phyloP scores from a whole-genome alignment of 345 rosid species.

The Ailanthus altissimus region DNA sequence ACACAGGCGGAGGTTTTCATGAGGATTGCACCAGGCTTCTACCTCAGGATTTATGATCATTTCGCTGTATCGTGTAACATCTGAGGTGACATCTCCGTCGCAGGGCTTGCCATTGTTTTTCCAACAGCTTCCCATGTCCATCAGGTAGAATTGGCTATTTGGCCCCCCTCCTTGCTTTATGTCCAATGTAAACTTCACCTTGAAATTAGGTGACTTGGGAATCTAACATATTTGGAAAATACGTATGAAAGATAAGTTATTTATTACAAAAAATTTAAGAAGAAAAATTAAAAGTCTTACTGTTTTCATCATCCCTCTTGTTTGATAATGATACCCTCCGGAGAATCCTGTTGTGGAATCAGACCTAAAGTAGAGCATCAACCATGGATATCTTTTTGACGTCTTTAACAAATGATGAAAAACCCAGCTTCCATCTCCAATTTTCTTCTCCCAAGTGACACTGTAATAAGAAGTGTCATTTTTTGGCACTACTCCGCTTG shows the following conservation, averaged over 20 bases:
- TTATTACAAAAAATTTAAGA: neutral
- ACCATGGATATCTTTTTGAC: conserved; percentile 35
- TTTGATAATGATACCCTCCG: conserved; percentile 35
- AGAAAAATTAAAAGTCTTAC: neutral
- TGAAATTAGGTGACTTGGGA: conserved; percentile 28
- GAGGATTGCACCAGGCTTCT: conserved; percentile 20
- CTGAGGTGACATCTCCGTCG: conserved; percentile 27
- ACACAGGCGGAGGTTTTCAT: conserved; percentile 8
- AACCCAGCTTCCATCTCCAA: conserved; percentile 31
- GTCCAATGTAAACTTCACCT: conserved; percentile 21
- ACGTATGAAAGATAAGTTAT: neutral
- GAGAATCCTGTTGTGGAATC: conserved; percentile 35
- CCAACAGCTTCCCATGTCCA: conserved; percentile 37
- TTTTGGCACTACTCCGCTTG: neutral
- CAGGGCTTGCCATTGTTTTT: conserved; percentile 34
- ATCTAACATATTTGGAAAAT: neutral
- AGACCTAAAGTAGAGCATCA: conserved; percentile 34
- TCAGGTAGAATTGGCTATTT: conserved; percentile 29
- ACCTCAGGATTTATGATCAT: conserved; percentile 23
- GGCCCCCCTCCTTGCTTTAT: conserved; percentile 32
- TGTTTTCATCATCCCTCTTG: conserved; percentile 37
- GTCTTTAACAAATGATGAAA: conserved; percentile 28
- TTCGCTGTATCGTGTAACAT: conserved; percentile 27
- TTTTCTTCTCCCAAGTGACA: conserved; percentile 28
- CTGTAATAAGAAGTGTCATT: conserved; percentile 23